Base-by-base conservation (phyloP, 169 alveolate genomes). In the Babesia caballi region DNA sequence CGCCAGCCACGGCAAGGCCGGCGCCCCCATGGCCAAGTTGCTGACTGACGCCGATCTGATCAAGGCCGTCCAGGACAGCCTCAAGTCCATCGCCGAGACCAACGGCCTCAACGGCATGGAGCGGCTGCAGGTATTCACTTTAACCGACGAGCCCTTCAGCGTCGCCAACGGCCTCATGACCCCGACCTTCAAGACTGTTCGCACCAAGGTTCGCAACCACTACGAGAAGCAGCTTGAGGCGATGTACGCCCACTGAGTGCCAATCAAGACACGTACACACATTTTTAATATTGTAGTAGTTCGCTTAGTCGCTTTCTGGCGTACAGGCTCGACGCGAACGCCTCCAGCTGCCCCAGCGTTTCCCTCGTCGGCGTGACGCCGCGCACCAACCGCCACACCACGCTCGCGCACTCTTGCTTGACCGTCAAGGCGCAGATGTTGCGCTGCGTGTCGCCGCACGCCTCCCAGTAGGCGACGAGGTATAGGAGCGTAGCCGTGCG, bases 161-260 rank as follows among this genome's bases (percentile, higher is more conserved):
- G 83, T 84, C 32, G 97, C 92, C 30, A 90, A 92, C 59, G 96
- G 90, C 15, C 86, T 93, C 56, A 74, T 94, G 50, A 95, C 99
- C 11, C 97, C 97, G n/a, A 95, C 98, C 11, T 89, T 93, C 84
- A 96, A 96, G 77, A 81, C 94, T 19, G 93, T 93, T 63, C 92
- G 99, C 57, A 75, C 73, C 60, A 90, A 80, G 42, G 85, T 90
- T 25, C 56, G 76, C 14, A 66, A 57, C 27, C 63, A 44, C 60
- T 91, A 91, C 69, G 61, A 72, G 19, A 49, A 51, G 21, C 49
- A 75, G 30, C 63, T 90, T 38, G 77, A 91, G 51, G 77, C 86
- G 33, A 54, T 91, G 72, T 91, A 91, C 56, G 59, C 25, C 54
- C 47, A 53, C n/a, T 58, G 67, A 28, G 58, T 23, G 27, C n/a